These are phyloP conservation scores for Fusarium armeniacum DNA, from an alignment of 2,329 filamentous ascomycete species.

Conservation along the genomic window DNA sequence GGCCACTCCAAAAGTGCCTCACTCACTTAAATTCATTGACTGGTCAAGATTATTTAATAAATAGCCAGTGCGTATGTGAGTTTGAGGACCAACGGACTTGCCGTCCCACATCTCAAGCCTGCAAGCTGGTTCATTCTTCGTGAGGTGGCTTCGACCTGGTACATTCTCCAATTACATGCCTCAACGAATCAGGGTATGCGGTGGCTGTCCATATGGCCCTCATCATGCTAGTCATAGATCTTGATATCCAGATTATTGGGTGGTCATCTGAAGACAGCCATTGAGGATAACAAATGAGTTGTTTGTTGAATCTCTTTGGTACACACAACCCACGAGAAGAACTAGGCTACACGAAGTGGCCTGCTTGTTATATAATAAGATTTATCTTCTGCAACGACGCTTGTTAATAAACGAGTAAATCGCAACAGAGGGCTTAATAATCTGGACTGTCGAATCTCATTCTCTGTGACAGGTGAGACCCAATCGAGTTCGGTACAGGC, in stretches of 20 bases:
- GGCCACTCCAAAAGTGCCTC: neutral
- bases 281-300: neutral
- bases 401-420: neutral
- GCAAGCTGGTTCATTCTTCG: constrained; percentile 5
- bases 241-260: neutral
- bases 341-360: neutral
- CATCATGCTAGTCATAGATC: constrained; percentile 6
- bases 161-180: constrained; percentile 8
- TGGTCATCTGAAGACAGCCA: neutral
- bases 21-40: neutral
- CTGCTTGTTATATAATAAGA: neutral
- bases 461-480: neutral
- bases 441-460: neutral
- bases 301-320: neutral
- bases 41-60: neutral
- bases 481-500: neutral
- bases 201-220: constrained; percentile 4
- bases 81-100: constrained; percentile 3
- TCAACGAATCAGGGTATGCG: neutral
- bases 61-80: neutral
- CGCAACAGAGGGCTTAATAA: neutral
- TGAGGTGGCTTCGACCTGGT: constrained; percentile 1
- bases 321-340: neutral
- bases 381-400: neutral
- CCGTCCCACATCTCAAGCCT: neutral